These are phyloP conservation scores for Botrytis byssoidea DNA, from an alignment of 2,329 filamentous ascomycete species.

Conservation along the genomic window DNA sequence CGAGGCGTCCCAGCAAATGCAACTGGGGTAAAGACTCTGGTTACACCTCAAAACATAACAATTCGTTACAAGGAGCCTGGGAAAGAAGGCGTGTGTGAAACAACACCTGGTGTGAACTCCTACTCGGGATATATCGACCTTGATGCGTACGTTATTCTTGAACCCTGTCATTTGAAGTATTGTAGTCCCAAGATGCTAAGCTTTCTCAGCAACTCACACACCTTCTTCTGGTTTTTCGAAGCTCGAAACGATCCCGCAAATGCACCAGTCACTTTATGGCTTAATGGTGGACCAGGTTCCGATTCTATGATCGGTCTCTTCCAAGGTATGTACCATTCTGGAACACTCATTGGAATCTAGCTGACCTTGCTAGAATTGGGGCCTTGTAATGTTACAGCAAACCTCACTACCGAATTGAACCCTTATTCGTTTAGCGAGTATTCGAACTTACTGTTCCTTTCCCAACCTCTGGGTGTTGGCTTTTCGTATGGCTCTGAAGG, in stretches of 20 bases:
- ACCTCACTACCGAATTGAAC: constrained; percentile 40
- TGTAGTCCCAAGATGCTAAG: constrained; percentile 13
- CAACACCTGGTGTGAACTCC: constrained; percentile 35
- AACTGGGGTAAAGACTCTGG: constrained; percentile 41
- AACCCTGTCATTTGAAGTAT: not conserved
- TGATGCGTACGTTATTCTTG: constrained; percentile 23
- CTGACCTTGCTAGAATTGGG: constrained; percentile 38
- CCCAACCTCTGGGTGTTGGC: constrained; percentile 65
- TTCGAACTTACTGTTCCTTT: constrained; percentile 51
- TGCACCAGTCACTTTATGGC: constrained; percentile 51
- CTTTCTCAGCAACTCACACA: constrained; percentile 40
- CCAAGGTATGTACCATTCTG: constrained; percentile 27
- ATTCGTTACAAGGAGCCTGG: constrained; percentile 50
- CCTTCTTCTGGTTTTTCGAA: constrained; percentile 52
- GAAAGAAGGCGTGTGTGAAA: constrained; percentile 34
- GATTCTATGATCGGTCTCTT: constrained; percentile 57
- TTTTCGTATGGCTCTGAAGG: constrained; percentile 57
- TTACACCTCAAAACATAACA: constrained; percentile 43
- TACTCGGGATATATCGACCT: constrained; percentile 36
- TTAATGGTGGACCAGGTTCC: constrained; percentile 53
- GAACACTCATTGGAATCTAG: not conserved
- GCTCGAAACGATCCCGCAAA: constrained; percentile 47
- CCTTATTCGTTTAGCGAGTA: constrained; percentile 63
- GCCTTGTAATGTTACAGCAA: constrained; percentile 43
- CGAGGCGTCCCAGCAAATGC: constrained; percentile 44